Conservation (phyloP, 2,329 filamentous ascomycete species). For the Monilinia polystroma region DNA sequence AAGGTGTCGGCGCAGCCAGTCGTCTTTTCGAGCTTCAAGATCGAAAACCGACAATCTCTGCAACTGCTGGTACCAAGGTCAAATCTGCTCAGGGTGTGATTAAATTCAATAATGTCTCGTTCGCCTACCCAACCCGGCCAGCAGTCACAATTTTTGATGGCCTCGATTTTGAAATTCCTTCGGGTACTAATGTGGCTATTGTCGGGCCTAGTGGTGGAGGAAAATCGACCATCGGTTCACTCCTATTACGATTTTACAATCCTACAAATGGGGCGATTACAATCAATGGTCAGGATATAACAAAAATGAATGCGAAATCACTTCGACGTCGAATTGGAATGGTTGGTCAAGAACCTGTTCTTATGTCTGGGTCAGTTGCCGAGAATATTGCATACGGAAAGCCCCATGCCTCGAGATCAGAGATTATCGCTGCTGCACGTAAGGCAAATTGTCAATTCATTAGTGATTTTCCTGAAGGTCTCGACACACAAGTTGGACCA, state of each 20-base stretch:
- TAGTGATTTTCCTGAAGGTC: slow-evolving; percentile 89
- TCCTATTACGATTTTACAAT: slow-evolving; percentile 88
- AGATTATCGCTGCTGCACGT: slow-evolving; percentile 82
- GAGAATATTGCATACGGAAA: slow-evolving; percentile 92
- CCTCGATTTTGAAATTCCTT: slow-evolving; percentile 85
- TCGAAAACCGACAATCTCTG: slow-evolving; percentile 78
- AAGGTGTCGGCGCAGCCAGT: slow-evolving; percentile 95
- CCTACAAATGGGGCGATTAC: slow-evolving; percentile 74
- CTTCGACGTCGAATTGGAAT: slow-evolving; percentile 89
- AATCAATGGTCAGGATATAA: slow-evolving; percentile 82
- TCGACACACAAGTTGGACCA: slow-evolving; percentile 91
- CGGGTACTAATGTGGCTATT: slow-evolving; percentile 92
- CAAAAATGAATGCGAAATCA: slow-evolving; percentile 88
- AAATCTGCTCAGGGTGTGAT: slow-evolving; percentile 84
- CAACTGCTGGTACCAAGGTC: slow-evolving; percentile 78
- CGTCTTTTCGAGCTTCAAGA: slow-evolving; percentile 95
- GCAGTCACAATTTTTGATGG: slow-evolving; percentile 89
- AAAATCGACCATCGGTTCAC: slow-evolving; percentile 92
- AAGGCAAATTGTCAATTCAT: slow-evolving; percentile 97
- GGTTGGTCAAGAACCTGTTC: slow-evolving; percentile 91
- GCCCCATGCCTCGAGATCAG: slow-evolving; percentile 71
- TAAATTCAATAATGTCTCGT: slow-evolving; percentile 79
- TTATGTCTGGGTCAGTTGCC: slow-evolving; percentile 81
- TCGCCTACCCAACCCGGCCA: slow-evolving; percentile 90
- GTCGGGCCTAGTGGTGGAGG: slow-evolving; percentile 95